Conservation (phyloP, 1,284 basidiomycete genomes). For the Austroboletus sp. region DNA sequence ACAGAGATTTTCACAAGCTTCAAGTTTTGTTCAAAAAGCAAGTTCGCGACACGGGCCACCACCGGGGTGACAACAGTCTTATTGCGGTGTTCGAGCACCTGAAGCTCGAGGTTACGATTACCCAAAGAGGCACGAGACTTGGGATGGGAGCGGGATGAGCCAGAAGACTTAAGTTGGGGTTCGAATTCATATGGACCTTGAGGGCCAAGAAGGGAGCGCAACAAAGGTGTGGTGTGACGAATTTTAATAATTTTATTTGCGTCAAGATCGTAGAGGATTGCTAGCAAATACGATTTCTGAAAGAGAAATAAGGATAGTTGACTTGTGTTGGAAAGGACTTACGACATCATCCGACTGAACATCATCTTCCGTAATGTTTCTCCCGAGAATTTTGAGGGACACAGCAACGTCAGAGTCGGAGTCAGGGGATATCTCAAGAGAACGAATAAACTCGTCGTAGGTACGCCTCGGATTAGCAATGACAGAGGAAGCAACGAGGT, state of each 20-base stretch:
- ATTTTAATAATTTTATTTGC: slow-evolving; percentile 28
- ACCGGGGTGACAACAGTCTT: slow-evolving; percentile 46
- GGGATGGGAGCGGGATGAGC: slow-evolving; percentile 15
- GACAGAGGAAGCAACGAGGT: slow-evolving; percentile 38
- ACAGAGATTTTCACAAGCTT: slow-evolving; percentile 31
- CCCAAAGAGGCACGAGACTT: slow-evolving; percentile 13
- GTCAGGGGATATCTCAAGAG: slow-evolving; percentile 29
- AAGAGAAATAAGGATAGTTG: slow-evolving; percentile 3
- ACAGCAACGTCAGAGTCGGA: slow-evolving; percentile 20
- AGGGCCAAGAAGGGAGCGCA: slow-evolving; percentile 26
- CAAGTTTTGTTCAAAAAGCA: slow-evolving; percentile 44
- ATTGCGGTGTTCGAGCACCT: slow-evolving; percentile 37
- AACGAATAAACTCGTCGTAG: slow-evolving; percentile 36
- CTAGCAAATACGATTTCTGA: slow-evolving; percentile 38
- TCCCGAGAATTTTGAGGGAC: slow-evolving; percentile 29
- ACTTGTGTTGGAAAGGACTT: slow-evolving; percentile 15
- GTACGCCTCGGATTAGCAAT: slow-evolving; percentile 32
- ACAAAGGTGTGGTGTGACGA: slow-evolving; percentile 31
- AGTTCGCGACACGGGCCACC: slow-evolving; percentile 41
- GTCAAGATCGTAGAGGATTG: slow-evolving; percentile 34
- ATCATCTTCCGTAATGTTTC: slow-evolving; percentile 34
- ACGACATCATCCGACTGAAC: slow-evolving; percentile 41
- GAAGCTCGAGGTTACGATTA: slow-evolving; percentile 26
- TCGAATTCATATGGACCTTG: slow-evolving; percentile 21
- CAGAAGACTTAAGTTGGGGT: slow-evolving; percentile 9